phyloP scores from a whole-genome alignment of 2,329 filamentous ascomycete genomes.

The Clonostachys chloroleuca region DNA sequence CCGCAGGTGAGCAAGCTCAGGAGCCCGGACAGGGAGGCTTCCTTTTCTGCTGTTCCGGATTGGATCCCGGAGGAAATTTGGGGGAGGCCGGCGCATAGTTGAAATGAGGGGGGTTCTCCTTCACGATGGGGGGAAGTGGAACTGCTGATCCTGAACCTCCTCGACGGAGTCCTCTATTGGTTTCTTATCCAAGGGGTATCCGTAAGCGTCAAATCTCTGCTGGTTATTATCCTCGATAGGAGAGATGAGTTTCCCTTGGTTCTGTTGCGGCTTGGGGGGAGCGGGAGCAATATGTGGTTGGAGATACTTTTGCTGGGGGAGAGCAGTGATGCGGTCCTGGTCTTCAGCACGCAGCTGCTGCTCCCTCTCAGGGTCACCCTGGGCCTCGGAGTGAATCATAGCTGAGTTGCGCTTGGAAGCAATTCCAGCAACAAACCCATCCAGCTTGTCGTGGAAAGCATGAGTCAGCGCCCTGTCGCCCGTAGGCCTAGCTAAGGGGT shows the following conservation, averaged over 20 bases:
- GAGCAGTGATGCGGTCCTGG: slow-evolving; percentile 77
- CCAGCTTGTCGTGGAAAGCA: slow-evolving; percentile 79
- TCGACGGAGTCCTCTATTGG: slow-evolving; percentile 7
- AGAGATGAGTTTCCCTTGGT: slow-evolving; percentile 12
- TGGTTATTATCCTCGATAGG: slow-evolving; percentile 43
- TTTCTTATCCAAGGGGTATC: slow-evolving; percentile 37
- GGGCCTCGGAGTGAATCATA: slow-evolving; percentile 75
- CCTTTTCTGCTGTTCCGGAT: slow-evolving; percentile 5
- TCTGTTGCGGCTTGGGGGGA: slow-evolving; percentile 18
- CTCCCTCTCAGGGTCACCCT: slow-evolving; percentile 74
- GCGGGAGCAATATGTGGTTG: slow-evolving; percentile 32
- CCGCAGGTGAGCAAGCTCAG: slow-evolving; percentile 55
- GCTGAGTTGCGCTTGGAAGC: slow-evolving; percentile 84
- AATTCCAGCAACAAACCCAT: slow-evolving; percentile 82
- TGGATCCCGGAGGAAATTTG: slow-evolving; percentile 16
- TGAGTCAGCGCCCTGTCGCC: slow-evolving; percentile 59
- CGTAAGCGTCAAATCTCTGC: slow-evolving; percentile 42
- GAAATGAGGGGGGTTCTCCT: slow-evolving; percentile 50
- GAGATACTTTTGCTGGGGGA: slow-evolving; percentile 65
- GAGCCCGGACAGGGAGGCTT: slow-evolving; percentile 30
- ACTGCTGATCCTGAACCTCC: slow-evolving; percentile 21
- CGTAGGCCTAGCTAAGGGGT: too few species aligned
- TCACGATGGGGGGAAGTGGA: slow-evolving; percentile 54
- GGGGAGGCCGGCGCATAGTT: slow-evolving; percentile 49
- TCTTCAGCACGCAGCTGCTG: slow-evolving; percentile 76